A percentile compares a stretch with the other conserved stretches of the same genome.
Evolutionary conservation across 2,329 filamentous ascomycete species (phyloP).

Genomic region (Fusarium compactum): DNA sequence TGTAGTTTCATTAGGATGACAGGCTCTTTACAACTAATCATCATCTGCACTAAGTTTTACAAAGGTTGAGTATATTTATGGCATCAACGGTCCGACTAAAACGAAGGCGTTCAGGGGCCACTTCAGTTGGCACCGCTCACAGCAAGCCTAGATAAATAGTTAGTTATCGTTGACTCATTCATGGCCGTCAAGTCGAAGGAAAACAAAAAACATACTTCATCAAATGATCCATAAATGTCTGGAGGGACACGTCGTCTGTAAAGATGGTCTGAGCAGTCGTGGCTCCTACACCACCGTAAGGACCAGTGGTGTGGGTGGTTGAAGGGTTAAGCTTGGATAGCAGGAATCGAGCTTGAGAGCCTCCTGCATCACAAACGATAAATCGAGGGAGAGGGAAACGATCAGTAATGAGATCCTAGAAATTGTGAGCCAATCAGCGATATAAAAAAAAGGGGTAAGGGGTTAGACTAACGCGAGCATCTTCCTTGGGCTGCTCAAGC

Average conservation of each 20-base stretch:
- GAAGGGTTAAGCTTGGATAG: constrained; percentile 97
- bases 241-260: constrained; percentile 96
- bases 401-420: constrained; percentile 92
- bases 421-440: constrained; percentile 42
- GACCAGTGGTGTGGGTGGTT: constrained; percentile 93
- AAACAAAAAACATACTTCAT: constrained; percentile 79
- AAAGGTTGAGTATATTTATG: not conserved
- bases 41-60: constrained; percentile 1
- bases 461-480: constrained; percentile 79
- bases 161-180: not conserved
- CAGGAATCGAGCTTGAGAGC: constrained; percentile 96
- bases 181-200: not conserved
- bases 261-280: constrained; percentile 98
- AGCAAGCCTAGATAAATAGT: constrained; percentile 60
- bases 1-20: not conserved
- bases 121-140: constrained; percentile 72
- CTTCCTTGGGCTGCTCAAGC: constrained; percentile 94
- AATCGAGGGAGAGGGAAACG: constrained; percentile 98
- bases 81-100: not conserved
- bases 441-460: not conserved
- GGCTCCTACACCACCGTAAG: constrained; percentile 86
- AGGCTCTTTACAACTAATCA: not conserved
- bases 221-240: constrained; percentile 99
- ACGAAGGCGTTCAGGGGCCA: not conserved
- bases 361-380: constrained; percentile 98